Conservation (phyloP, 1,284 basidiomycete species). For the Tylopilus sp. region DNA sequence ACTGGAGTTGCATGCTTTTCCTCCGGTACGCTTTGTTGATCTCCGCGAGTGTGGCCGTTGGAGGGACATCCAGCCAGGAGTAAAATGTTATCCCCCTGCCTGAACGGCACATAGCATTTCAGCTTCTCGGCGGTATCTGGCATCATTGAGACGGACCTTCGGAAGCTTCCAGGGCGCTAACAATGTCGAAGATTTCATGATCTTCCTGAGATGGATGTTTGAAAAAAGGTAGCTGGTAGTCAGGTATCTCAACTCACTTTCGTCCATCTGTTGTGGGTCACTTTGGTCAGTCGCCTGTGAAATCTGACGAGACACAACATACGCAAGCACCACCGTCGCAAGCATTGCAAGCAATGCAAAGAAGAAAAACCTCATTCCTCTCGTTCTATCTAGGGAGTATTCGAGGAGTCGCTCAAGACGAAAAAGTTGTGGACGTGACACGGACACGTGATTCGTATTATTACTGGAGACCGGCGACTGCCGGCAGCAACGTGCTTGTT, state of each 20-base stretch:
- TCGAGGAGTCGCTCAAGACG: too few relatives aligned
- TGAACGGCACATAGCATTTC: slow-evolving; percentile 24
- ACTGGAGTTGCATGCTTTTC: slow-evolving; percentile 86
- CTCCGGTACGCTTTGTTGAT: slow-evolving; percentile 87
- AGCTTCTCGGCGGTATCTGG: slow-evolving; percentile 3
- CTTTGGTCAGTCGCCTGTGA: slow-evolving; percentile 2
- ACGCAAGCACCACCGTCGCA: slow-evolving; percentile 46
- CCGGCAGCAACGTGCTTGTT: too few relatives aligned
- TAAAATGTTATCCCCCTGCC: slow-evolving; percentile 89
- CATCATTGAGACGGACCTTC: slow-evolving; percentile 55
- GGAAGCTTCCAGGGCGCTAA: slow-evolving; percentile 72
- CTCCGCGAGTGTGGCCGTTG: slow-evolving; percentile 66
- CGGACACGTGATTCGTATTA: too few relatives aligned
- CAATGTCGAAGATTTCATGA: slow-evolving; percentile 96
- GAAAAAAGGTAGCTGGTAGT: slow-evolving; percentile 9
- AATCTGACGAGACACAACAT: slow-evolving; percentile 25
- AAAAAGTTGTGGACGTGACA: too few relatives aligned
- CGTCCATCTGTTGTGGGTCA: slow-evolving; percentile 52
- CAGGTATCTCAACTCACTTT: slow-evolving; percentile 37
- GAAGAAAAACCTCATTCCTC: slow-evolving; percentile 40
- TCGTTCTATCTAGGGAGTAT: too few relatives aligned
- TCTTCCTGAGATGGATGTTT: slow-evolving; percentile 58
- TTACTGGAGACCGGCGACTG: too few relatives aligned
- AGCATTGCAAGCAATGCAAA: slow-evolving; percentile 43
- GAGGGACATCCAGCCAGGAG: slow-evolving; percentile 73